Percentiles rank a stretch among this genome's conserved stretches.
phyloP scores from a whole-genome alignment of 129 eudicot genomes.

The Scalesia atractyloides region DNA sequence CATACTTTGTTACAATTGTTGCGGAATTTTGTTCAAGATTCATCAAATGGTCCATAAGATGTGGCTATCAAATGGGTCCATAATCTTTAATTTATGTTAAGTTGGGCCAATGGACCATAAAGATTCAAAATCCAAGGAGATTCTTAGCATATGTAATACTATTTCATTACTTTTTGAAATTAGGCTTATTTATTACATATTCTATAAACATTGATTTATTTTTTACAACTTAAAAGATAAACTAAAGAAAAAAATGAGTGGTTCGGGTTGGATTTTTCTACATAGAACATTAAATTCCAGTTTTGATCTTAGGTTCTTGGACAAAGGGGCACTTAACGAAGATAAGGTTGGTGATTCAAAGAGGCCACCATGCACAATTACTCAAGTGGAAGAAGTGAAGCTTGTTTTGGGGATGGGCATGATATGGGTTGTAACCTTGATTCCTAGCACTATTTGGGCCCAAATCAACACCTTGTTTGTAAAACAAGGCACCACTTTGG shows the following conservation, averaged over 20 bases:
- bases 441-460: slow-evolving; percentile 95
- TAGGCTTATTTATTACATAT: not conserved
- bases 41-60: slow-evolving; percentile 30
- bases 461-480: slow-evolving; percentile 92
- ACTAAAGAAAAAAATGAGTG: no score
- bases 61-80: slow-evolving; percentile 26
- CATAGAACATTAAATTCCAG: not conserved
- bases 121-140: no score
- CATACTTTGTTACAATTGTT: slow-evolving; percentile 32
- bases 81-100: slow-evolving; percentile 20
- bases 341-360: slow-evolving; percentile 21
- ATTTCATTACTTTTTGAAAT: no score
- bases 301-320: slow-evolving; percentile 62
- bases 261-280: no score
- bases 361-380: slow-evolving; percentile 67
- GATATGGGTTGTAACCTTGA: slow-evolving; percentile 75
- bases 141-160: no score
- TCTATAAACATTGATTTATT: not conserved
- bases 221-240: not conserved
- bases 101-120: slow-evolving; percentile 29
- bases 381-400: slow-evolving; percentile 87
- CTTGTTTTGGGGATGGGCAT: slow-evolving; percentile 75
- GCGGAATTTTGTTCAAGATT: slow-evolving; percentile 22
- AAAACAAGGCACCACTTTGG: slow-evolving; percentile 90
- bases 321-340: slow-evolving; percentile 78